Evolutionary conservation across 169 alveolate genomes (phyloP), one percentile per base, ranked within the genome.

Genomic region (Eimeria falciformis): DNA sequence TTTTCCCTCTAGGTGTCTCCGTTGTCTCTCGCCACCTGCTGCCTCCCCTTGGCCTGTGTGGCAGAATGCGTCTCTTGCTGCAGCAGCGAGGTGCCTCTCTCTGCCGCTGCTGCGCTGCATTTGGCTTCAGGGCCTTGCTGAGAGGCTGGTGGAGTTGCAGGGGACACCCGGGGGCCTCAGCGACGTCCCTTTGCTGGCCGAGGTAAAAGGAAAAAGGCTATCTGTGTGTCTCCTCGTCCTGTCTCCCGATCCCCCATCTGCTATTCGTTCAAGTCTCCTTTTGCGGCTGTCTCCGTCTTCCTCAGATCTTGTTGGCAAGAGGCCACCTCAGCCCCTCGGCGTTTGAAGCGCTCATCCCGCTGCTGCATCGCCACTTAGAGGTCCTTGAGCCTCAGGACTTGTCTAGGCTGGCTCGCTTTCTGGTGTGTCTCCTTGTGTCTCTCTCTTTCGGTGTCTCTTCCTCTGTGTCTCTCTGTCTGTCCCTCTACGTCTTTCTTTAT

Each of bases 301-400:
- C 50, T 7, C 68, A 83, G 91, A 27, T 83, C 4, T 33, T 83
- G 75, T 47, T 83, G 37, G 27, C 50, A 47, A 18, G 23, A 14
- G 58, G 46, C 5, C 5, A 47, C 2, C 25, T 43, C 7, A 7
- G 5, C 17, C 21, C 50, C 29, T 45, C 23, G 1, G 79, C 94
- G 37, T 96, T 95, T 91, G 75, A 93, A n/a, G 86, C 91, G 27
- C 86, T 96, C 29, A 94, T 96, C 87, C 93, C 93, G 47, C 96
- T 94, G 77, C 43, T 94, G 45, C 95, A 95, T 81, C 56, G 95
- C 6, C 93, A 95, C 89, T 69, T 96, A 43, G 93, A 93, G 83
- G 90, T 83, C 71, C 94, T 96, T 43, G 97, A 96, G 91, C 98
- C 98, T 3, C 92, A 90, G 50, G 98, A 96, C 81, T 95, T 88